These are phyloP conservation scores for Podila epicladia DNA, from an alignment of 192 early-diverging fungal genomes.

Conservation along the genomic window DNA sequence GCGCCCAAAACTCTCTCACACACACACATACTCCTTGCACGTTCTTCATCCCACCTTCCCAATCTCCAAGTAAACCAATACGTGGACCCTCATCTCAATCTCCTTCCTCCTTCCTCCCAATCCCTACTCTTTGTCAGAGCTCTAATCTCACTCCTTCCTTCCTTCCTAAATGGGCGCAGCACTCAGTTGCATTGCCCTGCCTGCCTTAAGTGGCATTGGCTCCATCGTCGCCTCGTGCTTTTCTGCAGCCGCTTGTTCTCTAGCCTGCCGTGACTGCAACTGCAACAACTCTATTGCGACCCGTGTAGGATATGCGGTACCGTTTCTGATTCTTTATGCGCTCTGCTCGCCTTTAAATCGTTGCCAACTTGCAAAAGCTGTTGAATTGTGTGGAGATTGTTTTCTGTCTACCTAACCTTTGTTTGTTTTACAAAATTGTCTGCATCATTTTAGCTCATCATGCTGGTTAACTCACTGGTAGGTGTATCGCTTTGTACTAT, in stretches of 20 bases:
- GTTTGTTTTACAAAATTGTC: not conserved
- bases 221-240: slow-evolving; percentile 60
- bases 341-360: not conserved
- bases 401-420: not conserved
- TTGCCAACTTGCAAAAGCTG: not conserved
- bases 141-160: not conserved
- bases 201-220: slow-evolving; percentile 53
- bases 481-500: not conserved
- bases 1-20: too few species aligned
- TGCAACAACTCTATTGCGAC: slow-evolving; percentile 72
- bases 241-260: slow-evolving; percentile 67
- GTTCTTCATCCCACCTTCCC: too few species aligned
- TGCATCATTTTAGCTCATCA: slow-evolving; percentile 27
- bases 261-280: slow-evolving; percentile 67
- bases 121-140: too few species aligned
- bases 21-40: too few species aligned
- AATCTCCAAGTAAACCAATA: too few species aligned
- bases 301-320: slow-evolving; percentile 63
- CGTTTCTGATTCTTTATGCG: not conserved
- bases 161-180: slow-evolving; percentile 64
- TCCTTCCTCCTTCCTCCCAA: too few species aligned
- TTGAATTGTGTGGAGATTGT: not conserved
- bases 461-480: slow-evolving; percentile 48
- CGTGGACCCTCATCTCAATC: too few species aligned
- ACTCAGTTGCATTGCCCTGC: slow-evolving; percentile 66